Base-by-base conservation (phyloP, 2,329 filamentous ascomycete genomes). In the Cercospora brassicicola region DNA sequence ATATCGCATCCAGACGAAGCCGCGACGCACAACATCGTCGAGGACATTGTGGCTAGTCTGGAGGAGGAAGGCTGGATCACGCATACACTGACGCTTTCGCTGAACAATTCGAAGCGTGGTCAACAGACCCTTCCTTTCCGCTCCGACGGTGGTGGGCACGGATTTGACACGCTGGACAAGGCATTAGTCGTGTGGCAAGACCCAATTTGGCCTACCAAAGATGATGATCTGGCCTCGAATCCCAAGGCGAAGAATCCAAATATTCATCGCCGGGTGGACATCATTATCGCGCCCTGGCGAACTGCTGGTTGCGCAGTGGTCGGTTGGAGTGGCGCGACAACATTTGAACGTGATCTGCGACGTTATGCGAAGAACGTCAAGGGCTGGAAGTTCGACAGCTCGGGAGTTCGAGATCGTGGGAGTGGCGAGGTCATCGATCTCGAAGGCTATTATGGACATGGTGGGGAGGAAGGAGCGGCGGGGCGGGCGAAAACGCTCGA, bases 141-240 rank as follows among this genome's bases (percentile, higher is more conserved):
- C 6, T 76, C 74, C 11, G 76, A 79, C 4, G 69, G 70, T 2
- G 81, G 82, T 1, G 85, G 85, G 0, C 81, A 84, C 23, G 91
- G 92, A 0, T 97, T 97, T 72, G 94, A 97, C 76, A 92, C 89
- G 0, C 84, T 98, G 0, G 94, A 98, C 78, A 97, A 97, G 78
- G 93, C 93, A 0, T 82, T 98, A 62, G 91, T 97, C 0, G 93
- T 97, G 0, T 98, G 94, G 94, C 92, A 96, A 76, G 84, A 93
- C 75, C 90, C 90, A 0, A 61, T 70, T 2, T 81, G 81, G 77
- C 78, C 80, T 4, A 78, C 76, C 0, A 79, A 79, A 66, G 76
- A 75, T 0, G 77, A 67, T 13, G 81, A 81, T 59, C 72, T 79
- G 10, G 76, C 73, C 0, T 68, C 68, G 1, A 74, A 81, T 56